Evolutionary conservation across 306 rosid genomes (phyloP).

Genomic region (Morella rubra): DNA sequence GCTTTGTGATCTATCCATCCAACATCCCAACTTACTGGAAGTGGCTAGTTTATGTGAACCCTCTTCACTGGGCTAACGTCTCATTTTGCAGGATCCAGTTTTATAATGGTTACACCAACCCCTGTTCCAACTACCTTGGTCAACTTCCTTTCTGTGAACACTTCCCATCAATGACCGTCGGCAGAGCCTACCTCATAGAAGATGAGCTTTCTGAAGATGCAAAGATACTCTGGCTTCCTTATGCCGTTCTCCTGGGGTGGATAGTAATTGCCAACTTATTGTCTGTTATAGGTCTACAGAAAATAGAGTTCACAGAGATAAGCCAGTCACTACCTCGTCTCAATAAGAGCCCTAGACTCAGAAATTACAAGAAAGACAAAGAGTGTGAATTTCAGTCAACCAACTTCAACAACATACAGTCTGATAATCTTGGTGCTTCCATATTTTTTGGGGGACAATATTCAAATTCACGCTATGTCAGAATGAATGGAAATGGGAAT

Average conservation of each 20-base stretch:
- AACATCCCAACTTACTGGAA: conserved; percentile 18
- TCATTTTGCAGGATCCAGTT: conserved; percentile 14
- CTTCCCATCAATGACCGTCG: conserved; percentile 2
- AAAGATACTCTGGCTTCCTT: conserved; percentile 3
- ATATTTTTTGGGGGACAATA: neutral
- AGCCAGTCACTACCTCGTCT: neutral
- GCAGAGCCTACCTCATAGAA: conserved; percentile 5
- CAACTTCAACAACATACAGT: neutral
- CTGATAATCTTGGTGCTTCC: neutral
- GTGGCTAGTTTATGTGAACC: conserved; percentile 7
- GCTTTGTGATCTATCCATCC: conserved; percentile 18
- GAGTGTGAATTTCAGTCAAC: neutral
- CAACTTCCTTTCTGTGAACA: conserved; percentile 10
- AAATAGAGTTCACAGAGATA: neutral
- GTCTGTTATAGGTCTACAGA: neutral
- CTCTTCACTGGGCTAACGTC: conserved; percentile 17
- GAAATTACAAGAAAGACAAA: neutral
- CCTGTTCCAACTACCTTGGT: conserved; percentile 5
- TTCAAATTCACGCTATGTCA: neutral
- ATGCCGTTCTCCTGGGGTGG: conserved; percentile 4
- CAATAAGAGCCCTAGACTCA: neutral
- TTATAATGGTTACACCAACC: conserved; percentile 5
- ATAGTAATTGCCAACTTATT: neutral
- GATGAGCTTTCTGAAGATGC: conserved; percentile 11
- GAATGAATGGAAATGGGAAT: neutral